phyloP scores from a whole-genome alignment of 805 yeast species.

The Kregervanrija fluxuum region DNA sequence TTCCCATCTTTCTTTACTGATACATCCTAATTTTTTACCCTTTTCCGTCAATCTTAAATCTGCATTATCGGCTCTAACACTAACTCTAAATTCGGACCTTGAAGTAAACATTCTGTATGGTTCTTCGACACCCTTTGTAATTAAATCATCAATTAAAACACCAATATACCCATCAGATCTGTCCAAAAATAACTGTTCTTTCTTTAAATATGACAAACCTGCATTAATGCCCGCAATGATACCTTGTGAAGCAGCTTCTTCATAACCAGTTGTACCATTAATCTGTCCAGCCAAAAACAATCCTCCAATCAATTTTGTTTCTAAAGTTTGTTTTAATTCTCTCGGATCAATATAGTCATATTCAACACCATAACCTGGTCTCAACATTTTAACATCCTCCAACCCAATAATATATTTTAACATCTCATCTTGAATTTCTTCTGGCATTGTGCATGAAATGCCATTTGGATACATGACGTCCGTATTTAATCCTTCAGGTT shows the following conservation, averaged over 20 bases:
- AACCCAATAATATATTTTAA: constrained; percentile 79
- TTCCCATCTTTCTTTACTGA: constrained; percentile 50
- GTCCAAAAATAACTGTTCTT: constrained; percentile 44
- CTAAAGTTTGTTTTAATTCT: constrained; percentile 68
- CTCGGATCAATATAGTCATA: constrained; percentile 95
- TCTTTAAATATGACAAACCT: constrained; percentile 44
- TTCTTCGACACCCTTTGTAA: constrained; percentile 92
- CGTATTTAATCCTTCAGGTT: constrained; percentile 89
- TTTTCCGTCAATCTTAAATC: constrained; percentile 70
- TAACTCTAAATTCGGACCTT: constrained; percentile 85
- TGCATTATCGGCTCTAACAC: constrained; percentile 91
- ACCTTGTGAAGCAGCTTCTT: constrained; percentile 98
- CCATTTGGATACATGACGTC: constrained; percentile 95
- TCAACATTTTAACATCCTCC: constrained; percentile 79
- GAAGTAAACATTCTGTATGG: constrained; percentile 98
- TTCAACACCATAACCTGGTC: constrained; percentile 99
- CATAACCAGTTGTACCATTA: constrained; percentile 98
- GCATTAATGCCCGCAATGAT: constrained; percentile 94
- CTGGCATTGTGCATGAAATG: constrained; percentile 93
- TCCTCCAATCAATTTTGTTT: constrained; percentile 74
- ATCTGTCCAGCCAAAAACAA: constrained; percentile 93
- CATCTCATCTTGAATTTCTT: constrained; percentile 74
- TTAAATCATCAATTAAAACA: constrained; percentile 85
- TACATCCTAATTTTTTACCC: constrained; percentile 64
- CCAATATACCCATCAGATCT: constrained; percentile 89